phyloP scores from a whole-genome alignment of 805 yeast species.

The Pichia nakasei region DNA sequence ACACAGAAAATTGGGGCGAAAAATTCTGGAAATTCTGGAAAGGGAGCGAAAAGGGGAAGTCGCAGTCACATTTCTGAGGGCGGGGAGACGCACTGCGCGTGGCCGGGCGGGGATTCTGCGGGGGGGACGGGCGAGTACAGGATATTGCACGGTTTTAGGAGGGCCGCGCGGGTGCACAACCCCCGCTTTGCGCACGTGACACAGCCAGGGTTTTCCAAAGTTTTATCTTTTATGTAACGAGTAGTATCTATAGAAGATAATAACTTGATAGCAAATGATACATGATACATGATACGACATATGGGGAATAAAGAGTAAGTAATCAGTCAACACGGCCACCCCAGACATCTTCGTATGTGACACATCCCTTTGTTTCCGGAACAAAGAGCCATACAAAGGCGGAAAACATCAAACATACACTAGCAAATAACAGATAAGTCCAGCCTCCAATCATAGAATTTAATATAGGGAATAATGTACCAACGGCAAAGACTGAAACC shows the following conservation, averaged over 20 bases:
- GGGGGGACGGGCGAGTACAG: too few species aligned
- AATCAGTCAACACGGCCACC: slow-evolving; percentile 11
- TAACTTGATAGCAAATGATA: background rate
- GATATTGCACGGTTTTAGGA: background rate
- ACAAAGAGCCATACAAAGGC: slow-evolving; percentile 38
- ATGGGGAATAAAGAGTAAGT: too few species aligned
- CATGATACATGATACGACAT: too few species aligned
- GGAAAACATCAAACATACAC: slow-evolving; percentile 42
- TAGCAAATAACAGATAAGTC: slow-evolving; percentile 66
- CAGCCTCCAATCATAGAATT: slow-evolving; percentile 63
- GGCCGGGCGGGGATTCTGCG: too few species aligned
- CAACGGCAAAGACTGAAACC: slow-evolving; percentile 80
- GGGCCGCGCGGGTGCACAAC: background rate
- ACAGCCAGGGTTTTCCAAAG: background rate
- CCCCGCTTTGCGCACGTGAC: background rate
- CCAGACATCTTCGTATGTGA: slow-evolving; percentile 65
- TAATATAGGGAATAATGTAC: slow-evolving; percentile 70
- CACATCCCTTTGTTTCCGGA: slow-evolving; percentile 73
- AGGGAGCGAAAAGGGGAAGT: too few species aligned
- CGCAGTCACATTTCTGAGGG: background rate
- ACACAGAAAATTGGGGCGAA: too few species aligned
- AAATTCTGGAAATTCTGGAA: too few species aligned
- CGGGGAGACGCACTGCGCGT: too few species aligned
- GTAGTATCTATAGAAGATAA: too few species aligned
- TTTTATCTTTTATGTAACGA: too few species aligned